Percentiles rank a stretch among this genome's conserved stretches.
Conservation (phyloP, 2,329 filamentous ascomycete species). For the Xylariaceae sp. region DNA sequence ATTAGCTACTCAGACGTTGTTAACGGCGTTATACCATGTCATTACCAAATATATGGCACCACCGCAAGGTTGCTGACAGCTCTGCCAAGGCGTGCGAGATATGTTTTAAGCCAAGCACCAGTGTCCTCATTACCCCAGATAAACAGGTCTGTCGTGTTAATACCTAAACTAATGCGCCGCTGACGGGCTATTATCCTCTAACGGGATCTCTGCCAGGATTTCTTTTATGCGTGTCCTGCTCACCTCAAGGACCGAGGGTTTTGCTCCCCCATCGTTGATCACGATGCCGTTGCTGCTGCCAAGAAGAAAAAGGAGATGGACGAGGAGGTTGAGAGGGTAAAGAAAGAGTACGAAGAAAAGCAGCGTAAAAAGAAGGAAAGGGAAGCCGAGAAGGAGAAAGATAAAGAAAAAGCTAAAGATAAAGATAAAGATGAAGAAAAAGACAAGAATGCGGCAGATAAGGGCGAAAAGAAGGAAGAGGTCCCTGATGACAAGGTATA, state of each 20-base stretch:
- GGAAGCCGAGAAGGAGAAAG: conserved; percentile 53
- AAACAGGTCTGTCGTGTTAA: conserved; percentile 62
- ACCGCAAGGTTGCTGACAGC: conserved; percentile 82
- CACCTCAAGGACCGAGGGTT: conserved; percentile 84
- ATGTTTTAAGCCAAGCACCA: conserved; percentile 84
- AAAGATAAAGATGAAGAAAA: conserved; percentile 45
- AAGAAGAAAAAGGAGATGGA: conserved; percentile 65
- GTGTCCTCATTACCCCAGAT: conserved; percentile 82
- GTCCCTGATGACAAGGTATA: conserved; percentile 33
- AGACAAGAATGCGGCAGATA: conserved; percentile 30
- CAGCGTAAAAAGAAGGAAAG: conserved; percentile 66
- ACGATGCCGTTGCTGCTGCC: conserved; percentile 59
- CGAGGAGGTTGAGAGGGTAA: conserved; percentile 59
- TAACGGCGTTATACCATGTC: conserved; percentile 37
- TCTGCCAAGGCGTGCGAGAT: conserved; percentile 81
- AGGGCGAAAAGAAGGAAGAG: conserved; percentile 20
- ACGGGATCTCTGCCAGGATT: conserved; percentile 52
- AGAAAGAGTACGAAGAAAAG: conserved; percentile 74
- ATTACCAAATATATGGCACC: conserved; percentile 76
- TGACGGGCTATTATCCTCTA: not conserved
- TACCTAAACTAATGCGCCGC: conserved; percentile 5
- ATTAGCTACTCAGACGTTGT: not conserved
- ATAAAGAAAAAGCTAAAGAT: conserved; percentile 44
- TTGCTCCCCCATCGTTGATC: conserved; percentile 69
- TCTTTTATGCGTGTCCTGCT: conserved; percentile 82